phyloP scores from a whole-genome alignment of 139 green algal genomes.

The Coelastrella sp. region DNA sequence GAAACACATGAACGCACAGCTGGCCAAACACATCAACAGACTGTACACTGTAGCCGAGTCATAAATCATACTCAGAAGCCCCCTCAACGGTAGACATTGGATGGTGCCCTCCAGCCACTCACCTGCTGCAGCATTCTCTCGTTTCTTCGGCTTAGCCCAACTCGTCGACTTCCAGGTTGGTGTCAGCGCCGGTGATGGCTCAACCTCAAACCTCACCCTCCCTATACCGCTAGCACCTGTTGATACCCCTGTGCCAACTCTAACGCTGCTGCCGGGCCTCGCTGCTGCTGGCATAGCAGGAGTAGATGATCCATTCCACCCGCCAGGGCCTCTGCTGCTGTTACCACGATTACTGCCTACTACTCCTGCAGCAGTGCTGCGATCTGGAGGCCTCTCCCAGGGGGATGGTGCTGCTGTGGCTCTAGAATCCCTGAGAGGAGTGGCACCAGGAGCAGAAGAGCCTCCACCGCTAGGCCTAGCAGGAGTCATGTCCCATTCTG shows the following conservation, averaged over 20 bases:
- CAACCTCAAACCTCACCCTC: slow-evolving; percentile 78
- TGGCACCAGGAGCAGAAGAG: background rate
- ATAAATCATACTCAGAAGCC: no score
- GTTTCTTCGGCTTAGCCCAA: slow-evolving; percentile 57
- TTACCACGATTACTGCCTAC: background rate
- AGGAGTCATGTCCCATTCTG: slow-evolving; percentile 78
- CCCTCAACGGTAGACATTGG: no score
- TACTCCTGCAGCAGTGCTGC: background rate
- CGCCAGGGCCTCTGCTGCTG: slow-evolving; percentile 18
- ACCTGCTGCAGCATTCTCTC: background rate
- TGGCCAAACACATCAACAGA: no score
- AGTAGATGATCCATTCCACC: slow-evolving; percentile 43
- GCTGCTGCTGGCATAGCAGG: slow-evolving; percentile 54
- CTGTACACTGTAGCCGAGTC: no score
- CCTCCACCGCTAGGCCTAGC: slow-evolving; percentile 9
- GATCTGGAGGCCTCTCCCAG: slow-evolving; percentile 14
- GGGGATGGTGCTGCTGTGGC: slow-evolving; percentile 24
- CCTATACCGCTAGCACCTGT: slow-evolving; percentile 47
- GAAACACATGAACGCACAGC: no score
- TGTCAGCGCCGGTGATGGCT: slow-evolving; percentile 71
- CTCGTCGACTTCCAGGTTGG: slow-evolving; percentile 73
- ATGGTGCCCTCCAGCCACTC: no score
- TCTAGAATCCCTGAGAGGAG: background rate
- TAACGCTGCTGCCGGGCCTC: slow-evolving; percentile 50
- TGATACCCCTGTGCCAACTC: slow-evolving; percentile 15